Evolutionary conservation across 805 yeast species (phyloP), one percentile per base, ranked within the genome.

Genomic region (Blastobotrys chiropterorum): DNA sequence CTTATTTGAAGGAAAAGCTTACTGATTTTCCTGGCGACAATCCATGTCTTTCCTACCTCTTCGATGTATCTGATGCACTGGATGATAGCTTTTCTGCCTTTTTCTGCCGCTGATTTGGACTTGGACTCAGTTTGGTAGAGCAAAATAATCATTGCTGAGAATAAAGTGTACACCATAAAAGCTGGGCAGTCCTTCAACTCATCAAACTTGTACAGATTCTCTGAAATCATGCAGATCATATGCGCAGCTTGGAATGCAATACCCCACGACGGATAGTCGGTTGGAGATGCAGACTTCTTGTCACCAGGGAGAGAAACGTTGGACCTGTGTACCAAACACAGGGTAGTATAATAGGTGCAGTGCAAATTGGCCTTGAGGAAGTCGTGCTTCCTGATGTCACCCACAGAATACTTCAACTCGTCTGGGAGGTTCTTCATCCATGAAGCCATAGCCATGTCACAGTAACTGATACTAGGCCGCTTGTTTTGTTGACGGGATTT

Each of bases 211-310:
- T 74, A 59, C 52, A 86, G 58, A 52, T 78, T 81, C 47, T 81
- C 81, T 26, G 80, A 74, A 50, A 86, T 81, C 43, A 78, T 72
- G 3, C 86, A 77, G 56, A 86, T 81, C 80, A 84, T 81, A 60
- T 86, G 79, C 0, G 94, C 89, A 0, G 90, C 86, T 65, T 84
- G 88, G 72, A 85, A 85, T 2, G 89, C 85, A 52, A 85, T 83
- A 7, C 90, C 87, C 84, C 87, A 81, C n/a, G 85, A 79, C 3
- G 88, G 87, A 62, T 81, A 82, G 34, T 47, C 44, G 20, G 48
- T 45, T 8, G 45, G 43, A 17, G 43, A 49, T 4, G 46, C 50
- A 15, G 30, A 50, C 5, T 53, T 49, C 15, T 22, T 17, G 42
- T 62, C 67, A 8, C 66, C 49, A 3, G 48, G 42, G 57, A 64